These are phyloP conservation scores for Isochrysis galbana DNA, from an alignment of 78 protist genomes.

Conservation along the genomic window DNA sequence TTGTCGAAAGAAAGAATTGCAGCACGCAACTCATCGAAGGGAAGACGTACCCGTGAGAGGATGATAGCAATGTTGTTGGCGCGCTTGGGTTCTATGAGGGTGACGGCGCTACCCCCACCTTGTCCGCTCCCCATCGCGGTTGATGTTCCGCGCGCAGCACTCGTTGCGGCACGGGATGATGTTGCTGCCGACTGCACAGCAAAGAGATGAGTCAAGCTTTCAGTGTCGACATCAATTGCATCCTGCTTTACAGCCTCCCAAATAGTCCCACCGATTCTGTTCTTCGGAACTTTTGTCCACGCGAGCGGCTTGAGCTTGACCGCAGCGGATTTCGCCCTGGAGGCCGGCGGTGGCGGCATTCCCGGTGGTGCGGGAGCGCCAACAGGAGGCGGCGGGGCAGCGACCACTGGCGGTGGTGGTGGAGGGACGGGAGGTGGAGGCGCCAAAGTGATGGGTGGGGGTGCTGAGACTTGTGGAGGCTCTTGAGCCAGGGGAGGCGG, in stretches of 20 bases:
- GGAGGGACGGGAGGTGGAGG: neutral
- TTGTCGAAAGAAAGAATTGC: neutral
- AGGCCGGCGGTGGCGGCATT: no score
- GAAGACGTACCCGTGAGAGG: neutral
- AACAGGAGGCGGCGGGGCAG: no score
- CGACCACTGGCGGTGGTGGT: no score
- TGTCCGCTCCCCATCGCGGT: neutral
- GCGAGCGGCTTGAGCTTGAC: neutral
- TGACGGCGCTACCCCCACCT: neutral
- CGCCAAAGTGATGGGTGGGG: neutral
- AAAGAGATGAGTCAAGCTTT: no score
- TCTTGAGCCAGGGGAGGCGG: neutral
- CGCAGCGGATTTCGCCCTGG: neutral
- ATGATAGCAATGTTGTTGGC: slow-evolving; percentile 3
- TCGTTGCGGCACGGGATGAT: neutral
- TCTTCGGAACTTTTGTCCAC: neutral
- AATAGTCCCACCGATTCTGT: neutral
- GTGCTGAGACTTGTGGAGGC: neutral
- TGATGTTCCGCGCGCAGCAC: neutral
- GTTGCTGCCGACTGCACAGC: no score
- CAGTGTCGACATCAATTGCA: neutral
- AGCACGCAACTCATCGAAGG: neutral
- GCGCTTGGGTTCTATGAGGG: neutral
- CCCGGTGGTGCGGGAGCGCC: no score
- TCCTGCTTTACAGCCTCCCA: neutral